Evolutionary conservation across 495 filamentous ascomycete genomes (phyloP).

Genomic region (Penicillium alfredii): DNA sequence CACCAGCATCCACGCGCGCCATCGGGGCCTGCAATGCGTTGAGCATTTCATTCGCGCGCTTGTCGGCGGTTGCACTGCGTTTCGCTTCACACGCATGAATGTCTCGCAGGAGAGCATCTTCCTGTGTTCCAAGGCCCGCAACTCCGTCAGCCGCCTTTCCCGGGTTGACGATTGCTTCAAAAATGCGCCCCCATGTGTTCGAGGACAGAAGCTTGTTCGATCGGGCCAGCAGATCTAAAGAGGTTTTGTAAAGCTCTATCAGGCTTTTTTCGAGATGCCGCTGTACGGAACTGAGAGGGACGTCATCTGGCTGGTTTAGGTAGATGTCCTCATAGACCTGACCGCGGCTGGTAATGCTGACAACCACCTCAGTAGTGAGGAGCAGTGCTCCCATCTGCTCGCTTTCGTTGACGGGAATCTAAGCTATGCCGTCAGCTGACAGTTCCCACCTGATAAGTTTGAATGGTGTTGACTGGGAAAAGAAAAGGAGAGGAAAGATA

Average conservation of each 20-base stretch:
- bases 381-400: conserved; percentile 18
- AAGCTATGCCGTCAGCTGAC: too few species aligned
- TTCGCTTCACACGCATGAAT: too few species aligned
- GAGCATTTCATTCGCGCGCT: too few species aligned
- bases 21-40: too few species aligned
- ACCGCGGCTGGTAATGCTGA: conserved; percentile 14
- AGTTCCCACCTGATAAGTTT: too few species aligned
- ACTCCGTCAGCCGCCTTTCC: conserved; percentile 1
- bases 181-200: conserved; percentile 6
- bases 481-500: too few species aligned
- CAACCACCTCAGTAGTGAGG: conserved; percentile 12
- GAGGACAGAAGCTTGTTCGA: conserved; percentile 2
- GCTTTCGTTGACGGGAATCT: conserved; percentile 14
- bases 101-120: too few species aligned
- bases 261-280: conserved; percentile 6
- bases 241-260: conserved; percentile 4
- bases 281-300: neutral
- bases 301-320: neutral
- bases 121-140: conserved; percentile 1
- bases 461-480: too few species aligned
- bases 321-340: conserved; percentile 14
- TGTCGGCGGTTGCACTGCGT: too few species aligned
- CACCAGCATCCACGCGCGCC: too few species aligned
- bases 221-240: conserved; percentile 9
- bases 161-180: conserved; percentile 12